Conservation (phyloP, 805 yeast genomes). For the Ogataea glucozyma region DNA sequence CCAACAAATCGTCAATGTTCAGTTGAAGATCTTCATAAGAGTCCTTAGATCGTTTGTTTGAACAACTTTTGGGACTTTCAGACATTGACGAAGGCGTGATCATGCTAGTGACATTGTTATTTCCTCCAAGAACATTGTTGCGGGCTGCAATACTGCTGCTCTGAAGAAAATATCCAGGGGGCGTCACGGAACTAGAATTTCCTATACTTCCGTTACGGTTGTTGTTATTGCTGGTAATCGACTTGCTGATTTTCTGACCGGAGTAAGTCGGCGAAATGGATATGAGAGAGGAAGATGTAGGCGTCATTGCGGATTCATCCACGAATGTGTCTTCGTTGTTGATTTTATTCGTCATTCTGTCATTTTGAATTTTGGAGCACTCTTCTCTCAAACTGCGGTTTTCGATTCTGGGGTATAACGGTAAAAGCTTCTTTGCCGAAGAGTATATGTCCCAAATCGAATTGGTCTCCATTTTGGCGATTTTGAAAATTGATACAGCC, state of each 20-base stretch:
- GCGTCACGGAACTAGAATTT: constrained; percentile 25
- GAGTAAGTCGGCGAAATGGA: constrained; percentile 18
- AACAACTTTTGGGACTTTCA: constrained; percentile 22
- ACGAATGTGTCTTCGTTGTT: constrained; percentile 17
- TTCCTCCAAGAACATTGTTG: too few species aligned
- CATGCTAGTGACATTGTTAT: constrained; percentile 9
- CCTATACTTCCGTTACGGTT: background rate
- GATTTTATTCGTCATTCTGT: constrained; percentile 6
- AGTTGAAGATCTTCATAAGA: constrained; percentile 15
- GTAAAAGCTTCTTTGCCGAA: constrained; percentile 34
- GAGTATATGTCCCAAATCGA: constrained; percentile 40
- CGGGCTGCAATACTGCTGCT: constrained; percentile 2
- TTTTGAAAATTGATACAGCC: background rate
- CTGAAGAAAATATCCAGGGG: constrained; percentile 19
- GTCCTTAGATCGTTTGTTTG: constrained; percentile 8
- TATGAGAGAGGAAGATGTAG: constrained; percentile 17
- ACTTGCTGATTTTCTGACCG: constrained; percentile 5
- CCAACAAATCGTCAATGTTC: constrained; percentile 29
- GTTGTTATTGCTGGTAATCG: background rate
- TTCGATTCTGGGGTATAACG: constrained; percentile 36
- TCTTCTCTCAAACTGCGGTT: constrained; percentile 35
- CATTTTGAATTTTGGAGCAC: constrained; percentile 26
- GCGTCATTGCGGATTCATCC: constrained; percentile 27
- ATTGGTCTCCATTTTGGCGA: constrained; percentile 27
- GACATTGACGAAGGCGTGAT: constrained; percentile 28